Conservation (phyloP, 2,329 filamentous ascomycete species). For the Orbilia javanica region DNA sequence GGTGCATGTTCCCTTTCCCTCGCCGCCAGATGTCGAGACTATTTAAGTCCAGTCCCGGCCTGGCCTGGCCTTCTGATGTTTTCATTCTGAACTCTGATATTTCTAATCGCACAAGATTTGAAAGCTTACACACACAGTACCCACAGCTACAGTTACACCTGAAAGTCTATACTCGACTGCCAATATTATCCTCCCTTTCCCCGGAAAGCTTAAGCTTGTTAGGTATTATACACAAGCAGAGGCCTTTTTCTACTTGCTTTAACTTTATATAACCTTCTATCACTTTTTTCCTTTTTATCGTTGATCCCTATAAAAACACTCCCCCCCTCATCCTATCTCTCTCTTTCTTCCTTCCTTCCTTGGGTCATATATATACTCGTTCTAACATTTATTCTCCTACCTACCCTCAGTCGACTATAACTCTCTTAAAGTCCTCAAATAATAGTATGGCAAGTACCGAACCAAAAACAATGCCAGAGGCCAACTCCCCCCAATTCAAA, state of each 20-base stretch:
- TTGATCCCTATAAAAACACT: not conserved
- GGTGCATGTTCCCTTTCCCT: not conserved
- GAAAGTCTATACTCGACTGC: constrained; percentile 9
- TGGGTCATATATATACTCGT: not conserved
- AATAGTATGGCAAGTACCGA: constrained; percentile 38
- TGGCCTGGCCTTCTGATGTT: constrained; percentile 30
- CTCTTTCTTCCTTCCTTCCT: not conserved
- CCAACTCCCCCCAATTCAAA: constrained; percentile 35
- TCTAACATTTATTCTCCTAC: constrained; percentile 18
- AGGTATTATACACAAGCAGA: constrained; percentile 28
- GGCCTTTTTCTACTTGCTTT: not conserved
- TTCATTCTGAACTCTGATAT: constrained; percentile 43
- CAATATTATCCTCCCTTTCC: not conserved
- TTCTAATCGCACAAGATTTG: constrained; percentile 19
- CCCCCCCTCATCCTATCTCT: not conserved
- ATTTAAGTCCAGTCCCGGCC: constrained; percentile 35
- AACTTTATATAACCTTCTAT: too few relatives aligned
- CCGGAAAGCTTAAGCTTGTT: constrained; percentile 17
- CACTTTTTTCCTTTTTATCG: not conserved
- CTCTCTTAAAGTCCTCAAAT: constrained; percentile 33
- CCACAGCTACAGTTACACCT: constrained; percentile 14
- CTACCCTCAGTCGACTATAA: constrained; percentile 10
- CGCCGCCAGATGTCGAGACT: not conserved
- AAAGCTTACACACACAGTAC: constrained; percentile 28
- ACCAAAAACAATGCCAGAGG: constrained; percentile 41